Conservation (phyloP, 352 stramenopile genomes). For the Thalassiosira hispida region DNA sequence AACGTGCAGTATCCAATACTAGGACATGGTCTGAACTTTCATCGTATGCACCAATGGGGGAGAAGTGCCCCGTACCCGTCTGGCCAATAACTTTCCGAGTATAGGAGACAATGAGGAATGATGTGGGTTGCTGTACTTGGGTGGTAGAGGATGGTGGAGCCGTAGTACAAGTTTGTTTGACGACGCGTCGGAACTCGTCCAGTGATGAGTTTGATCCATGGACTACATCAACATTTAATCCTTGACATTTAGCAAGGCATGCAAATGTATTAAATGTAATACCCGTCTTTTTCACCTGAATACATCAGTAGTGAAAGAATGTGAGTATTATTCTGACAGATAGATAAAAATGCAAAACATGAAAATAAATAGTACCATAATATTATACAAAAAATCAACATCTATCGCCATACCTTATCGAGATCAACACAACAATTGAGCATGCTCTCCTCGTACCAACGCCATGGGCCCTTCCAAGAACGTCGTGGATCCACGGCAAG, state of each 20-base stretch:
- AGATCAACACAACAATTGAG: conserved; percentile 88
- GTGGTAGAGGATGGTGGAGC: neutral
- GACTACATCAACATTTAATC: conserved; percentile 65
- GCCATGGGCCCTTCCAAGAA: conserved; percentile 88
- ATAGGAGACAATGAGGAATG: conserved; percentile 93
- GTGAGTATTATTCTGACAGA: neutral
- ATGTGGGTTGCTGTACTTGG: conserved; percentile 16
- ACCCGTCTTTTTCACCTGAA: conserved; percentile 73
- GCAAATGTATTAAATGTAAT: conserved; percentile 86
- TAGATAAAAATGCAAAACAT: neutral
- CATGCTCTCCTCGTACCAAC: conserved; percentile 86
- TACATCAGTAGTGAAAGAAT: neutral
- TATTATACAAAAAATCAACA: too few relatives aligned
- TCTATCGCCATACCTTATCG: conserved; percentile 76
- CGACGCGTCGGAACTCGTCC: conserved; percentile 75
- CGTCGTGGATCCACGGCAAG: conserved; percentile 86
- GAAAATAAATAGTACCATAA: too few relatives aligned
- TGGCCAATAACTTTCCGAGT: conserved; percentile 90
- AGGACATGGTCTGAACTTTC: conserved; percentile 89
- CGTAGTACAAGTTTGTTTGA: conserved; percentile 68
- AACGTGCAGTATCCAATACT: conserved; percentile 94
- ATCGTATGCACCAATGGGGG: conserved; percentile 94
- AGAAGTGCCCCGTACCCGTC: conserved; percentile 96
- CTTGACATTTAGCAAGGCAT: conserved; percentile 88
- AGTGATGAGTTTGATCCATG: conserved; percentile 63